These are phyloP conservation scores for Backusella liffmaniae DNA, from an alignment of 192 early-diverging fungal genomes.

Conservation along the genomic window DNA sequence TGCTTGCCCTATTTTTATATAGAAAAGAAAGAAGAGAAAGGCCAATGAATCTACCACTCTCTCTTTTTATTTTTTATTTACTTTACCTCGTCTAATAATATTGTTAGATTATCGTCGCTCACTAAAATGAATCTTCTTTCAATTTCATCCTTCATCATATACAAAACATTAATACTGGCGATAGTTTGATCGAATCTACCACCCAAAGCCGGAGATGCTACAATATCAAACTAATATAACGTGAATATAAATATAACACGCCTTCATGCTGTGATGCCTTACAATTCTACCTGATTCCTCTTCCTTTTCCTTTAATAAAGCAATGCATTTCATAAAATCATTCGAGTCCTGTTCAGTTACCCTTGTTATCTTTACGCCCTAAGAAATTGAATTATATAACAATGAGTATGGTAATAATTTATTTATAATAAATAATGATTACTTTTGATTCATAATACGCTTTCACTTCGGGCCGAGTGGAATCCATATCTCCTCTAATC, in stretches of 20 bases:
- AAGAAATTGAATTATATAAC: background rate
- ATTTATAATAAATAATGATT: background rate
- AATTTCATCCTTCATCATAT: slow-evolving; percentile 53
- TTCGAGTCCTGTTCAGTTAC: slow-evolving; percentile 60
- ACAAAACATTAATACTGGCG: slow-evolving; percentile 72
- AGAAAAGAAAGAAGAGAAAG: no score
- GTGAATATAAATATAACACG: no score
- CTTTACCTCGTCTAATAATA: slow-evolving; percentile 63
- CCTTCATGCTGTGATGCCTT: background rate
- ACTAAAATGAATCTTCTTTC: slow-evolving; percentile 60
- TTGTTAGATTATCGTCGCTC: slow-evolving; percentile 72
- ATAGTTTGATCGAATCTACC: slow-evolving; percentile 93
- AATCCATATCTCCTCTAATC: slow-evolving; percentile 89
- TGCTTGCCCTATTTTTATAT: slow-evolving; percentile 55
- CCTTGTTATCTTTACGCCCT: slow-evolving; percentile 55
- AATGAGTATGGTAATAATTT: background rate
- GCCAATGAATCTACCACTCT: background rate
- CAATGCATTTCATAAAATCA: slow-evolving; percentile 90
- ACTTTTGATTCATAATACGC: slow-evolving; percentile 65
- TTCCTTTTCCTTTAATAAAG: slow-evolving; percentile 40
- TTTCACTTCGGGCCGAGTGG: slow-evolving; percentile 57
- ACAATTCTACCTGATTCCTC: slow-evolving; percentile 7
- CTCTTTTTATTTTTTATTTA: background rate
- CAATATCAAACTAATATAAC: slow-evolving; percentile 44
- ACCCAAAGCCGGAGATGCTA: slow-evolving; percentile 81